A percentile compares a stretch with the other conserved stretches of the same genome.
These are phyloP conservation scores for Rubia occidens DNA, from an alignment of 305 asterid genomes.

Conservation along the genomic window DNA sequence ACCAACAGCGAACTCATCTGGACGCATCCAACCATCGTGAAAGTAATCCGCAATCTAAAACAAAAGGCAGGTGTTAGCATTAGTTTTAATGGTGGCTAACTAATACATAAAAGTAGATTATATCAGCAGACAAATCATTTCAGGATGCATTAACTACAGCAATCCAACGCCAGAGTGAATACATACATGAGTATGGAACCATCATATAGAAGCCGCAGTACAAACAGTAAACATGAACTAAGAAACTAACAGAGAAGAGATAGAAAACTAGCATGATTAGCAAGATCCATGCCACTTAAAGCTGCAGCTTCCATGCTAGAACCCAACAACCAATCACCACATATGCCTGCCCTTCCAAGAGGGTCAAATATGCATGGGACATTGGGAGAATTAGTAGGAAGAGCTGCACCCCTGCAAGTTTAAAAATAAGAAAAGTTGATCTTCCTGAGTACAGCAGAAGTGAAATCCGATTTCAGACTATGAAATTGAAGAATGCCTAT, in stretches of 20 bases:
- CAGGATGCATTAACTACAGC: neutral
- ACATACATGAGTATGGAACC: neutral
- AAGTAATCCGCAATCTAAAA: conserved; percentile 80
- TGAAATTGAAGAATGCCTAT: neutral
- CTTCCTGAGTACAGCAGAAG: conserved; percentile 17
- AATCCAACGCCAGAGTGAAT: neutral
- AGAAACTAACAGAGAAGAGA: conserved; percentile 1
- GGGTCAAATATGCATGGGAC: conserved; percentile 91
- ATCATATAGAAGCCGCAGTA: conserved; percentile 6
- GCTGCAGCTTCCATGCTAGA: conserved; percentile 92
- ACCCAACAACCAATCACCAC: conserved; percentile 96
- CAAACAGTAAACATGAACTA: conserved; percentile 7
- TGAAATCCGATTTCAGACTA: neutral
- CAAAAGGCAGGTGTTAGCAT: neutral
- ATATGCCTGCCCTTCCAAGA: conserved; percentile 88
- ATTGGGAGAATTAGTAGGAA: conserved; percentile 79
- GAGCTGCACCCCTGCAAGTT: conserved; percentile 90
- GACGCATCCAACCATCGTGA: conserved; percentile 53
- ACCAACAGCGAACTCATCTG: conserved; percentile 84
- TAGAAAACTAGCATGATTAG: conserved; percentile 57
- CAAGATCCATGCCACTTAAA: conserved; percentile 87
- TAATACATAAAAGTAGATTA: neutral
- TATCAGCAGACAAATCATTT: neutral
- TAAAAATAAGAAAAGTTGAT: conserved; percentile 12
- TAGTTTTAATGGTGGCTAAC: conserved; percentile 1